Percentiles rank a stretch among this genome's conserved stretches.
Evolutionary conservation across 306 rosid genomes (phyloP).

Genomic region (Corylus avellana): DNA sequence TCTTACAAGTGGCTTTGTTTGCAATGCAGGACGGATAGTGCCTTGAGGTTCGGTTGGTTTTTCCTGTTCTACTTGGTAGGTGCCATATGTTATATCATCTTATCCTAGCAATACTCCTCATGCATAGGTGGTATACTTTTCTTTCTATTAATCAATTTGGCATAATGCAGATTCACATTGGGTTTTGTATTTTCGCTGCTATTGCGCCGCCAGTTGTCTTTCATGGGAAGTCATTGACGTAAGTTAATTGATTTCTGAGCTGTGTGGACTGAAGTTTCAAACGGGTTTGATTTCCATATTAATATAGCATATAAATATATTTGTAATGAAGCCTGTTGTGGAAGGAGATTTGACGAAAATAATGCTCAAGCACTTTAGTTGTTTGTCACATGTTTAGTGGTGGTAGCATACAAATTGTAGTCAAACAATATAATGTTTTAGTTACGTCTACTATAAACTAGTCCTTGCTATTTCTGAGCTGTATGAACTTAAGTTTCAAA

Average conservation of each 20-base stretch:
- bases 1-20: conserved; percentile 13
- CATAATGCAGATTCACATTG: conserved; percentile 75
- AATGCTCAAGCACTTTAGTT: neutral
- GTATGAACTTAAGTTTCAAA: conserved; percentile 3
- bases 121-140: conserved; percentile 21
- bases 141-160: conserved; percentile 34
- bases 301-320: conserved; percentile 10
- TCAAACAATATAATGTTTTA: too few relatives aligned
- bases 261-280: conserved; percentile 4
- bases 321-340: neutral
- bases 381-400: neutral
- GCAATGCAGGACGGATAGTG: conserved; percentile 92
- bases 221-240: conserved; percentile 93
- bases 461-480: conserved; percentile 4
- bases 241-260: conserved; percentile 40
- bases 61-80: conserved; percentile 92
- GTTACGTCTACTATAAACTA: too few relatives aligned
- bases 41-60: conserved; percentile 92
- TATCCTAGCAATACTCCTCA: conserved; percentile 5
- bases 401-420: neutral
- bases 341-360: conserved; percentile 13
- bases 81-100: conserved; percentile 20
- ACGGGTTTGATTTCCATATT: conserved; percentile 17
- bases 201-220: conserved; percentile 98
- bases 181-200: conserved; percentile 88